These are phyloP conservation scores for Neurospora intermedia DNA, from an alignment of 495 filamentous ascomycete species.

Conservation along the genomic window DNA sequence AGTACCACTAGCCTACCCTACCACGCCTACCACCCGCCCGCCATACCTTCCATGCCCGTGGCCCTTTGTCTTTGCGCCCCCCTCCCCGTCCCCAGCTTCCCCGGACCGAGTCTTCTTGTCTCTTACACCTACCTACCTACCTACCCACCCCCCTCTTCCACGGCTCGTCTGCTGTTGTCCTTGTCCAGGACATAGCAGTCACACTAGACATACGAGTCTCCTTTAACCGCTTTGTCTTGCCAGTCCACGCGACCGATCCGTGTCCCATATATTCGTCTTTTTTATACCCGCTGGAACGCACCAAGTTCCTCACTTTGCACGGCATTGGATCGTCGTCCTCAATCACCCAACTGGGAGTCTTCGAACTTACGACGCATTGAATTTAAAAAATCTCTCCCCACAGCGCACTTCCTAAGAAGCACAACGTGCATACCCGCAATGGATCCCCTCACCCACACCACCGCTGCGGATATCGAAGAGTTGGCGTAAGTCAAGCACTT, in stretches of 20 bases:
- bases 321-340: neutral
- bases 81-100: neutral
- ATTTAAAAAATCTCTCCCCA: neutral
- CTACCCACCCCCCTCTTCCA: neutral
- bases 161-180: neutral
- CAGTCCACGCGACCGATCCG: neutral
- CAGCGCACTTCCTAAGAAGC: neutral
- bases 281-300: neutral
- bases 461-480: constrained; percentile 8
- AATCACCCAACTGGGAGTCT: neutral
- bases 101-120: neutral
- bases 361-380: neutral
- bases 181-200: neutral
- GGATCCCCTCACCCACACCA: constrained; percentile 1
- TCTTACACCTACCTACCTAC: neutral
- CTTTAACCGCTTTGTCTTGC: neutral
- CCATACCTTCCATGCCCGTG: neutral
- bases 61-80: neutral
- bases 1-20: neutral
- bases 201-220: neutral
- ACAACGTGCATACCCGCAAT: neutral
- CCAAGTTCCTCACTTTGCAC: neutral
- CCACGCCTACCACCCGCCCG: neutral
- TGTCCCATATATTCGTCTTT: neutral
- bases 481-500: constrained; percentile 8